Base-by-base conservation (phyloP, 306 rosid genomes). In the Rosa rugosa region DNA sequence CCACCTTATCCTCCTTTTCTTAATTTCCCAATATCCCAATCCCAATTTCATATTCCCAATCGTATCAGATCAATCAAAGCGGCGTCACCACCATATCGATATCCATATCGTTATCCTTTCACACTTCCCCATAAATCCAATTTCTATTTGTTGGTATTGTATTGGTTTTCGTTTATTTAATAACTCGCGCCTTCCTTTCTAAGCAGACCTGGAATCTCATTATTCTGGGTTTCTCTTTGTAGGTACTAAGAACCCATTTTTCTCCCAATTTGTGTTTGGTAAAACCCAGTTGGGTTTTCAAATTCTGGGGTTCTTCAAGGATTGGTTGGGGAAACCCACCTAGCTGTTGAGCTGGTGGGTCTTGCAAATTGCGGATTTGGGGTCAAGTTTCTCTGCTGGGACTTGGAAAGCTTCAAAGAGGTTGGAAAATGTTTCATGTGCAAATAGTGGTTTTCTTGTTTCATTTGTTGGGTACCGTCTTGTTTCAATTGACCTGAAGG, bases 81-180 rank as follows among this genome's bases (percentile, higher is more conserved):
- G 53, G 54, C 75, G 84, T 82, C 89, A 60, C 79, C 84, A 50
- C 1, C 56, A 17, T 50, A 14, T 50, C 49, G 36, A 8, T 27
- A 36, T 71, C 71, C 3, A 31, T 8, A 80, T 72, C 83, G 74
- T 75, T 88, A 82, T 86, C 88, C 77, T 44, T 69, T 84, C 71
- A 56, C 86, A 17, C 31, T 75, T 88, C 81, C 79, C 14, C 34
- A 25, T 22, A 64, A 47, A 59, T 73, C 62, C 12, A 5, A 50
- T 40, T 34, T 38, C 25, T 57, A 23, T 59, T 50, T 45, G 2
- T 50, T 23, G 17, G 23, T 59, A 40, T 64, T 59, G 18, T 63
- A 41, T 49, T 76, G 8, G 20, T 56, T 67, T 27, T 18, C 51
- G 0, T 45, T 71, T 20, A 22, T 5, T 8, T 0, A 13, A 8